phyloP scores from a whole-genome alignment of 345 rosid genomes.

The Lepidium sativum region DNA sequence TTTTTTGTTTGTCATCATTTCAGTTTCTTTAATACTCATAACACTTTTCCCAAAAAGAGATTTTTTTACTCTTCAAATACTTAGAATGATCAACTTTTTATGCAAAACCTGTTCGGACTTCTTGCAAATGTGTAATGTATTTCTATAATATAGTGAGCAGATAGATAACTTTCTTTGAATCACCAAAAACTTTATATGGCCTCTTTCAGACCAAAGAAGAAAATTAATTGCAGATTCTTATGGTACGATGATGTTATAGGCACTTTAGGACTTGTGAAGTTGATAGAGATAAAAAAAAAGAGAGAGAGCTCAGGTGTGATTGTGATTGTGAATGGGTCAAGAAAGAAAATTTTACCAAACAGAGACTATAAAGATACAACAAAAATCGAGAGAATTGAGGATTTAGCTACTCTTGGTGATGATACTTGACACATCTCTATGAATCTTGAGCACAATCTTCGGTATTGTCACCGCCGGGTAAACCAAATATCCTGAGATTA shows the following conservation, averaged over 20 bases:
- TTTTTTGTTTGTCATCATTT: constrained; percentile 14
- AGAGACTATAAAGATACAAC: constrained; percentile 8
- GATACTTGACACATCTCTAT: background rate
- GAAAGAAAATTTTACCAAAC: background rate
- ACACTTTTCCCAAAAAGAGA: background rate
- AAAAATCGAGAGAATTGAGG: background rate
- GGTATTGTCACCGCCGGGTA: constrained; percentile 40
- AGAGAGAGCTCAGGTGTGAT: background rate
- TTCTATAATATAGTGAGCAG: background rate
- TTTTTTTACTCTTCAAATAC: background rate
- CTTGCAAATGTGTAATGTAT: background rate
- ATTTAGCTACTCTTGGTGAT: constrained; percentile 11
- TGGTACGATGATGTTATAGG: background rate
- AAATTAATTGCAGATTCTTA: background rate
- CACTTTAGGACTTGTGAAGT: background rate
- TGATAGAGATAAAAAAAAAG: background rate
- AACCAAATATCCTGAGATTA: constrained; percentile 75
- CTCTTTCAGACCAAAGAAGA: background rate
- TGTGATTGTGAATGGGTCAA: background rate
- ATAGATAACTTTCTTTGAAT: background rate
- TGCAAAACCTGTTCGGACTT: background rate
- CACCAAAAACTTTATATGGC: background rate
- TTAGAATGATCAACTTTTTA: background rate
- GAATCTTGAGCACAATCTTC: constrained; percentile 36
- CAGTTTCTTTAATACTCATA: constrained; percentile 1